Conservation (phyloP, 179 eudicot species). For the Spinacia oleracea region DNA sequence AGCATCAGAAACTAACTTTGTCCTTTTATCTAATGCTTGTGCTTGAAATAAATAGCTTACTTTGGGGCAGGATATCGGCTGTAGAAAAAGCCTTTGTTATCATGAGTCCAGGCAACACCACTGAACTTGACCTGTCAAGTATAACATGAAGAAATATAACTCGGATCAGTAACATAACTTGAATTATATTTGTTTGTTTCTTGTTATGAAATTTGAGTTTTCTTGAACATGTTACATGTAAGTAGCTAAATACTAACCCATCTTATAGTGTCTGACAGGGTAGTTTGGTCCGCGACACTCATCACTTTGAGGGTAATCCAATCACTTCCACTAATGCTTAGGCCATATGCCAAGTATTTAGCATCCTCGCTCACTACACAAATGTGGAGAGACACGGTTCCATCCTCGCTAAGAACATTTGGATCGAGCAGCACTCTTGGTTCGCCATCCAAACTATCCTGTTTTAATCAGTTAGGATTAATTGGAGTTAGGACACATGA, state of each 20-base stretch:
- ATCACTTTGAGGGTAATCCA: constrained; percentile 84
- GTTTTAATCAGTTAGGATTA: neutral
- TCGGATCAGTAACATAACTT: neutral
- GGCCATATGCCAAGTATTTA: constrained; percentile 72
- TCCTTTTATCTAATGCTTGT: neutral
- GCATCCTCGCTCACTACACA: constrained; percentile 81
- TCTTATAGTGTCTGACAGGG: constrained; percentile 60
- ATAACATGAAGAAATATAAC: neutral
- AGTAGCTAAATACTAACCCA: constrained; percentile 50
- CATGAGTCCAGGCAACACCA: constrained; percentile 79
- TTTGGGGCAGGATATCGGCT: constrained; percentile 76
- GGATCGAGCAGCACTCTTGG: constrained; percentile 82
- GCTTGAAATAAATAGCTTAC: constrained; percentile 43
- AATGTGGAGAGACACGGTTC: constrained; percentile 57
- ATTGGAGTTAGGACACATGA: neutral
- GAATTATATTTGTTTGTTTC: neutral
- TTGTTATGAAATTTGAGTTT: neutral
- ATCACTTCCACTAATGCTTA: constrained; percentile 85
- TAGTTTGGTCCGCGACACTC: constrained; percentile 43
- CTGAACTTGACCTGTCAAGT: constrained; percentile 76
- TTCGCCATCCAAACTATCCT: constrained; percentile 73
- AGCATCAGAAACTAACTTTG: neutral
- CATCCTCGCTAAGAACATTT: constrained; percentile 71
- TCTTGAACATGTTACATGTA: neutral
- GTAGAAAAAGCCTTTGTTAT: constrained; percentile 85